A percentile compares a stretch with the other conserved stretches of the same genome.
These are phyloP conservation scores for Sungouiella blattae DNA, from an alignment of 805 yeast genomes.

Conservation along the genomic window DNA sequence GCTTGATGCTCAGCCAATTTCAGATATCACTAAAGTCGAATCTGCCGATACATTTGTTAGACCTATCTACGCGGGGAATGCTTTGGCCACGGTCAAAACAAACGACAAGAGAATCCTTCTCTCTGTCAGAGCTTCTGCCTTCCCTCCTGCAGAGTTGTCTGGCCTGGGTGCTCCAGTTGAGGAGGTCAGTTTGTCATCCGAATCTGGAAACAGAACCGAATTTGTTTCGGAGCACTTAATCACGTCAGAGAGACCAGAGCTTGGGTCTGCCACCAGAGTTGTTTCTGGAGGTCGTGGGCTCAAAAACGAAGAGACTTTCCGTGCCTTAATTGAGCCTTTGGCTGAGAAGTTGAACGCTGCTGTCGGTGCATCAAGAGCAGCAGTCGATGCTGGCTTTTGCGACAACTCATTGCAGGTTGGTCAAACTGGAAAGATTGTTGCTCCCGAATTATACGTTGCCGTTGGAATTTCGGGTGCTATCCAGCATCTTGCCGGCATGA, in stretches of 20 bases:
- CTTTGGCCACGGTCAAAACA: conserved; percentile 74
- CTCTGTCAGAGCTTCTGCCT: conserved; percentile 85
- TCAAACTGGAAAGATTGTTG: conserved; percentile 96
- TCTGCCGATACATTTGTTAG: conserved; percentile 73
- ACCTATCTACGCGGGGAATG: conserved; percentile 96
- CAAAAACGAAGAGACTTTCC: conserved; percentile 85
- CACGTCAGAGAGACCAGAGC: conserved; percentile 84
- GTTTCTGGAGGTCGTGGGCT: conserved; percentile 95
- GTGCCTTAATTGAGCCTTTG: conserved; percentile 69
- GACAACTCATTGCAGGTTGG: conserved; percentile 97
- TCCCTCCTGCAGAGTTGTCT: conserved; percentile 42
- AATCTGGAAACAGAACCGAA: conserved; percentile 41
- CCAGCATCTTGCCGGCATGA: conserved; percentile 98
- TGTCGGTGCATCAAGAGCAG: conserved; percentile 97
- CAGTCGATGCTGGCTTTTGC: conserved; percentile 93
- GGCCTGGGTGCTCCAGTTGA: conserved; percentile 42
- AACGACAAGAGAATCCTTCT: conserved; percentile 62
- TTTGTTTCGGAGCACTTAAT: conserved; percentile 77
- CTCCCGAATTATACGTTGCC: conserved; percentile 92
- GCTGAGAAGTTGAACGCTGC: conserved; percentile 87
- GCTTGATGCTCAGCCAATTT: conserved; percentile 81
- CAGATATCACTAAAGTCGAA: conserved; percentile 72
- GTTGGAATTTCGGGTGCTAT: conserved; percentile 96
- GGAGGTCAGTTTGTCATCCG: conserved; percentile 38
- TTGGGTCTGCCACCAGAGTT: conserved; percentile 75